Evolutionary conservation across 1,139 yeast species (phyloP), one percentile per base, ranked within the genome.

Genomic region (Sugiyamaella pinicola): DNA sequence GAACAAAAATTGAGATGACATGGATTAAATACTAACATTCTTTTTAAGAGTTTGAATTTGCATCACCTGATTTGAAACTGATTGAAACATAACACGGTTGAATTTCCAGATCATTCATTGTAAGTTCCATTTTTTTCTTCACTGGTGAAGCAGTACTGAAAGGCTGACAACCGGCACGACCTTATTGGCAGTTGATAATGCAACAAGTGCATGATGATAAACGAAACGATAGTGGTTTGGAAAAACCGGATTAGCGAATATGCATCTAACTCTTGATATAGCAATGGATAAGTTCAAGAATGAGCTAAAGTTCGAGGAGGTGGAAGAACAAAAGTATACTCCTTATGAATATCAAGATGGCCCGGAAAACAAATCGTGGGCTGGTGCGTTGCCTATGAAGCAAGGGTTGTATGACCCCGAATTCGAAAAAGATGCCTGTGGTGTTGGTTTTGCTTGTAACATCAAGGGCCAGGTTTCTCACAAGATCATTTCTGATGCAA

Each of bases 391-490:
- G 58, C 99, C 99, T 44, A 79, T 82, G 44, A 84, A 85, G 62
- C 85, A 90, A 71, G 99, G 96, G 44, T 82, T 93, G 52, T 93
- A 93, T 72, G 89, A 93, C 70, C 99, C 98, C 3, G 95, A 87
- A 57, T 81, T 79, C 62, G 99, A 93, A 71, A 89, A 90, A 68
- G 99, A 93, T 67, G 96, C 98, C 47, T 93, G 99, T 79, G 99
- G 99, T 75, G 99, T 93, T 53, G 98, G 98, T 57, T 93, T 93
- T 73, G 88, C 96, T 47, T 89, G 97, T 72, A 90, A 91, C 74
- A 86, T 91, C 74, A 88, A 90, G 71, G 98, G 98, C 56, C 69
- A 76, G 39, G 81, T 84, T 15, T 86, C 96, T 49, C 99, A 93
- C 76, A 90, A 91, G 70, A 90, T 91, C 61, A 93, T 93, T 56